These are phyloP conservation scores for Articulospora tetracladia DNA, from an alignment of 495 filamentous ascomycete genomes.

Conservation along the genomic window DNA sequence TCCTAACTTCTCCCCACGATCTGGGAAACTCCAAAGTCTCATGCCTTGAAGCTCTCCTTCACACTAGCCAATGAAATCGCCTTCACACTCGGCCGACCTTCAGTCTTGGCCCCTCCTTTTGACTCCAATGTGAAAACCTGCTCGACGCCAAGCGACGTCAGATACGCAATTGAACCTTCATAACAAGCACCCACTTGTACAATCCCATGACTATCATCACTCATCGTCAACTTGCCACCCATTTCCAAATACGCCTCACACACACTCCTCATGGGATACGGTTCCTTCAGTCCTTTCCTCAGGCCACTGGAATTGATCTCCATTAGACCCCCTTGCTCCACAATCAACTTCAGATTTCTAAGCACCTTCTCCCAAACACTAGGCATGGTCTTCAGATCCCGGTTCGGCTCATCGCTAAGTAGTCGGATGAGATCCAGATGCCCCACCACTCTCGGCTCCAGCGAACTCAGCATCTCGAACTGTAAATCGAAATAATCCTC, in stretches of 20 bases:
- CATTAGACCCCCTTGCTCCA: constrained; percentile 71
- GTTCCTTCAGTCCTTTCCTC: constrained; percentile 85
- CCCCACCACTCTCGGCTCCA: constrained; percentile 78
- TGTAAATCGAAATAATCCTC: constrained; percentile 85
- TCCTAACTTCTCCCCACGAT: too few species aligned
- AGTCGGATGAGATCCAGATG: constrained; percentile 92
- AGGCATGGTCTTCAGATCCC: constrained; percentile 43
- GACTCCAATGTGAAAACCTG: constrained; percentile 46
- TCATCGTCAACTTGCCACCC: constrained; percentile 80
- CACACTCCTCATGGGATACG: constrained; percentile 79
- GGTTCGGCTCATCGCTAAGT: constrained; percentile 62
- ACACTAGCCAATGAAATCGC: constrained; percentile 26
- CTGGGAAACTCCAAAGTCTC: too few species aligned
- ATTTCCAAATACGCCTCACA: constrained; percentile 62
- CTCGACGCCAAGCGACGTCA: constrained; percentile 41
- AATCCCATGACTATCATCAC: constrained; percentile 86
- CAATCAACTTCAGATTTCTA: constrained; percentile 70
- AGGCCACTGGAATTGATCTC: constrained; percentile 85
- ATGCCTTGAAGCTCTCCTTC: constrained; percentile 26
- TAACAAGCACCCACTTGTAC: constrained; percentile 74
- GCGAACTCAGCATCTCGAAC: constrained; percentile 67
- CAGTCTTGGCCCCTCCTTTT: constrained; percentile 1
- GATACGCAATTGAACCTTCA: constrained; percentile 53
- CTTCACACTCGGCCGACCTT: neutral
- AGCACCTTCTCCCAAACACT: constrained; percentile 69